Evolutionary conservation across 106 monocot genomes (phyloP), one percentile per base, ranked within the genome.

Genomic region (Amphibolis antarctica): DNA sequence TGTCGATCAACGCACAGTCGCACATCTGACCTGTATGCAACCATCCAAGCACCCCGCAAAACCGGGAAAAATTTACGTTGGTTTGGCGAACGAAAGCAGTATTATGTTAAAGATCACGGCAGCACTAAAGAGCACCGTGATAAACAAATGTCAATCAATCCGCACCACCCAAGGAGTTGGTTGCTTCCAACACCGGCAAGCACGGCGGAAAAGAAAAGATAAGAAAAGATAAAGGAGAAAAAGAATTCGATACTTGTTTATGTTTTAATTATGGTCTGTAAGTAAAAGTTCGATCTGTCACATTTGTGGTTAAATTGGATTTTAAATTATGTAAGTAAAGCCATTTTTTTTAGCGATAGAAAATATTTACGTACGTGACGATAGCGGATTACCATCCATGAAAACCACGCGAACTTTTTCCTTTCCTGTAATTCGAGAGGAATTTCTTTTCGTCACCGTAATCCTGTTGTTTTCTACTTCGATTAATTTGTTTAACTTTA

Each of bases 141-240:
- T 61, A 14, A 17, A 61, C 36, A 61, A 44, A 10, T 19, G 44
- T 43, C 11, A 10, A 42, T 13, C 42, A n/a, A n/a, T n/a, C n/a
- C n/a, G n/a, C 27, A 19, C 22, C 45, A 47, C n/a, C n/a, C n/a
- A n/a, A n/a, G n/a, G n/a, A 64, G 47, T 64, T n/a, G n/a, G 47
- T 64, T 64, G 47, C 64, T 64, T 64, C 64, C 64, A 64, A 47
- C 64, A 64, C 36, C 36, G 53, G 52, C 18, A 66, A 28, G 42
- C 26, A n/a, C 46, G 26, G 14, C 24, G 24, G 10, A 5, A 53
- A 66, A 51, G 30, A 22, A 55, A 55, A 9, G 54, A 55, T n/a
- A n/a, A n/a, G n/a, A n/a, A n/a, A n/a, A n/a, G n/a, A 55, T 7
- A 55, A 55, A 55, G 24, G 23, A 21, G 24, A 55, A 21, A 55